Base-by-base conservation (phyloP, 345 rosid species). In the Hirschfeldia incana region DNA sequence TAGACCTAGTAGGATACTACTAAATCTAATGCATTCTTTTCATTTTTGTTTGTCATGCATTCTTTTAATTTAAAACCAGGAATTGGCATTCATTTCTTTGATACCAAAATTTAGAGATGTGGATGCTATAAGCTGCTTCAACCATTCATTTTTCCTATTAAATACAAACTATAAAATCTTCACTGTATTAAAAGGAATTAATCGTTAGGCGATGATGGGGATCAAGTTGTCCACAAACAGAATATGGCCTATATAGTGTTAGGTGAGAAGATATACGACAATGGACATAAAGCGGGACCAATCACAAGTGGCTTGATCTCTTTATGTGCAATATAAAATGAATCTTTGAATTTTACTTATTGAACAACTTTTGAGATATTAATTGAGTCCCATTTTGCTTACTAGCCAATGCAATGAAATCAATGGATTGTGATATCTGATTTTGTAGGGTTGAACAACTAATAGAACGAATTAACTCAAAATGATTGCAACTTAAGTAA, bases 191-290 rank as follows among this genome's bases (percentile, higher is more conserved):
- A 51, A 51, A n/a, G 17, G 57, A n/a, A 51, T 46, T 16, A 46
- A 46, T 62, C 3, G 62, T 32, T 64, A 44, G n/a, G 62, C 34
- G 53, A 28, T 66, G 57, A 72, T 66, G 46, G 49, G 33, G 65
- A 55, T 66, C 65, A 57, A 75, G 78, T 75, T 67, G 57, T 72
- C 59, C 55, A 34, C 4, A 60, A 15, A 11, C 13, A 63, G 76
- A 64, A 64, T 73, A 26, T 63, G 32, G 21, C 33, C 16, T 27
- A 9, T 44, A 29, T 44, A 2, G 8, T 66, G 58, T 53, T 65
- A 55, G 66, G 59, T 66, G 65, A 57, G 29, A n/a, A 37, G 9
- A 27, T 63, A 26, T 11, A n/a, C 36, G 29, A 37, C 30, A 39
- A 21, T 59, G 73, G 67, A 44, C 26, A 1, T 9, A n/a, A 55